These are phyloP conservation scores for Myriosclerotinia scirpicola DNA, from an alignment of 2,329 filamentous ascomycete species.

Conservation along the genomic window DNA sequence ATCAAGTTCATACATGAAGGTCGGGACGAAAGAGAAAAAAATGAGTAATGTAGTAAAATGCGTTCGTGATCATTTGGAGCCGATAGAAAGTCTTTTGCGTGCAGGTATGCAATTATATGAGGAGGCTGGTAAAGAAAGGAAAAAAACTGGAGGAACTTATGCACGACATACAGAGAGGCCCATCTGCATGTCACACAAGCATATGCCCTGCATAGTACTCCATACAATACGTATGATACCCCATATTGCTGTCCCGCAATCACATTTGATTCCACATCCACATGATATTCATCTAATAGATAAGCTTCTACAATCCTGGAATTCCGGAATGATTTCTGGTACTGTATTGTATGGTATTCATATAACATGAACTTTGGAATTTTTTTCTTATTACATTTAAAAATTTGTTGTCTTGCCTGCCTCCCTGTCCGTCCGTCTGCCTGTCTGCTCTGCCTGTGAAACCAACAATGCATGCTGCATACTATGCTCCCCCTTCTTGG, in stretches of 20 bases:
- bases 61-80: not conserved
- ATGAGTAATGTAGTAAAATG: not conserved
- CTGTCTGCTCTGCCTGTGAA: not conserved
- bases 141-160: not conserved
- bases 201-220: constrained; percentile 13
- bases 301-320: not conserved
- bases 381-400: constrained; percentile 18
- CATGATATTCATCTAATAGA: not conserved
- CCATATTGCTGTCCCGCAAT: not conserved
- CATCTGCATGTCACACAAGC: constrained; percentile 15
- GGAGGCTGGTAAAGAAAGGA: constrained; percentile 1
- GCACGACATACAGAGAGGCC: constrained; percentile 7
- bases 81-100: not conserved
- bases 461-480: not conserved
- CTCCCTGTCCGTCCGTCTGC: not conserved
- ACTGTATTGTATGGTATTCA: not conserved
- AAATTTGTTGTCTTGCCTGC: constrained; percentile 11
- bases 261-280: not conserved
- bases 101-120: not conserved
- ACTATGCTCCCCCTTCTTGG: not conserved
- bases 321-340: not conserved
- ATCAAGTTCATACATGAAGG: not conserved
- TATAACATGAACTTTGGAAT: constrained; percentile 1
- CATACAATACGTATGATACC: not conserved
- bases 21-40: not conserved